Evolutionary conservation across 306 rosid species (phyloP).

Genomic region (Quercus berberidifolia): DNA sequence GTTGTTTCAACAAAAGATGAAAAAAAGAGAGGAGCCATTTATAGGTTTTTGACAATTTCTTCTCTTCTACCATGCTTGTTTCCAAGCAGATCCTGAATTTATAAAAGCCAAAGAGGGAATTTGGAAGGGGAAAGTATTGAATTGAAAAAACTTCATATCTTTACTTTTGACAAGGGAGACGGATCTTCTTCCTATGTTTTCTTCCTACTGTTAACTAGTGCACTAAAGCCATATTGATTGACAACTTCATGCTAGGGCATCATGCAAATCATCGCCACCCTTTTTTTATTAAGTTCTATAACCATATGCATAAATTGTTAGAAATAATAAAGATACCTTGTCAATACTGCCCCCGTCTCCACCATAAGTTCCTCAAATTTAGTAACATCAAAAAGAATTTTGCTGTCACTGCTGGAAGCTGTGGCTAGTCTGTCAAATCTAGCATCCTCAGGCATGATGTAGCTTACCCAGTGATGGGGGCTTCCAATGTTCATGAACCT

Average conservation of each 20-base stretch:
- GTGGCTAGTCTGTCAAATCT: constrained; percentile 24
- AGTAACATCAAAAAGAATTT: constrained; percentile 35
- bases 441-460: constrained; percentile 69
- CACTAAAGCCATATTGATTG: background rate
- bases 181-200: background rate
- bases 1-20: background rate
- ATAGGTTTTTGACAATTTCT: background rate
- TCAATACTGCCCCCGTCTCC: constrained; percentile 72
- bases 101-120: background rate
- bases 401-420: constrained; percentile 30
- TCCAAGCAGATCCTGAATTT: background rate
- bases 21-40: background rate
- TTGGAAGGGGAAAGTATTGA: background rate
- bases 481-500: constrained; percentile 67
- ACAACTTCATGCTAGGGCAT: background rate
- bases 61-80: background rate
- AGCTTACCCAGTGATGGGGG: constrained; percentile 73
- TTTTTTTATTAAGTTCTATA: constrained; percentile 7
- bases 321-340: constrained; percentile 52
- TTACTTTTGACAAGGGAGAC: background rate
- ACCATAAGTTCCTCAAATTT: constrained; percentile 73
- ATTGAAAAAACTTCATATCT: background rate
- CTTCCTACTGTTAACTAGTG: background rate
- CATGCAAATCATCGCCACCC: constrained; percentile 1
- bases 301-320: constrained; percentile 3